Base-by-base conservation (phyloP, 2,329 filamentous ascomycete species). In the Clonostachys rhizophaga region DNA sequence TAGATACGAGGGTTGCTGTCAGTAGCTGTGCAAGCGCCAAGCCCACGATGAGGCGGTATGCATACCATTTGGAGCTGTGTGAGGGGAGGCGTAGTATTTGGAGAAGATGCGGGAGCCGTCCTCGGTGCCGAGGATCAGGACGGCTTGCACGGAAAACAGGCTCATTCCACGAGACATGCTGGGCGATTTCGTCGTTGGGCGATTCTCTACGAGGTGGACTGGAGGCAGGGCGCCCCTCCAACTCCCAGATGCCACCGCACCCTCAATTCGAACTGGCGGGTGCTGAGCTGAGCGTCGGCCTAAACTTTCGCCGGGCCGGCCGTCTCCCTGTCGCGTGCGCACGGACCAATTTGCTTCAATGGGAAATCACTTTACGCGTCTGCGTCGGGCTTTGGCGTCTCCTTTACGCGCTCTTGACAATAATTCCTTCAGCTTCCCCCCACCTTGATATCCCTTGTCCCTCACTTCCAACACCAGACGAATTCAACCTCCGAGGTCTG, bases 81-180 rank as follows among this genome's bases (percentile, higher is more conserved):
- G 86, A 68, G 67, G 87, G 73, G 68, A 74, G 68, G 68, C 70
- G 77, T 92, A 96, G 81, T 96, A 96, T 76, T 96, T 96, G 62
- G 91, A 83, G 67, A 96, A 90, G 72, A 97, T 89, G 67, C 92
- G 84, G 51, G 87, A 87, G 63, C 89, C 89, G 68, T 97, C 92
- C 70, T 96, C 90, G 51, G 86, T 85, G 61, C 86, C 83, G 64
- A 91, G 84, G 58, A 91, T 83, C 56, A 90, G 77, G 65, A 91
- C 78, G 62, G 87, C 87, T 67, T 88, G 86, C 62, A 91, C 78
- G 60, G 84, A 83, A 73, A 87, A 86, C 41, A 91, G 79, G 53
- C 85, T 86, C 72, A 90, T 83, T 70, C 83, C 81, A 53, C 85
- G 84, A 56, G 85, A 80, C 87, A 91, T 90, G 52, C 46, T 62